Conservation (phyloP, 192 early-diverging fungal species). For the Podila epigama region DNA sequence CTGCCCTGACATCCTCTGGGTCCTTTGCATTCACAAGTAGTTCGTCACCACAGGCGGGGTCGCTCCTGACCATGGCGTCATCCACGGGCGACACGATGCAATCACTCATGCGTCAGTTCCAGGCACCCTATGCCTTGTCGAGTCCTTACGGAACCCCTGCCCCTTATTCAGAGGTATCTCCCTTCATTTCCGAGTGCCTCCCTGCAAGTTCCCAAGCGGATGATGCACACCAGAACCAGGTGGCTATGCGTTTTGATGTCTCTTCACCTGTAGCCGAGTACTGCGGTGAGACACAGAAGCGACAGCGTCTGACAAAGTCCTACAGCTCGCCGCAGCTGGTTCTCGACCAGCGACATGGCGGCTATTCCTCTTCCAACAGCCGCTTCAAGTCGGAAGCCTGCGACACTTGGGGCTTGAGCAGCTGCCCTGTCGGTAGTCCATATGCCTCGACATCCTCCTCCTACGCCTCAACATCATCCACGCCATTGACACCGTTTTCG, state of each 20-base stretch:
- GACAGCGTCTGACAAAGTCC: background rate
- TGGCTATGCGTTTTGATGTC: background rate
- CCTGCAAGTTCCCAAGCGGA: background rate
- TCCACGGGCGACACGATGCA: background rate
- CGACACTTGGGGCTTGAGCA: background rate
- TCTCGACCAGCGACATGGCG: background rate
- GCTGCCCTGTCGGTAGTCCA: background rate
- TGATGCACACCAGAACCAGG: too few species aligned
- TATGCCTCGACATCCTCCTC: background rate
- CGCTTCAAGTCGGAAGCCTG: background rate
- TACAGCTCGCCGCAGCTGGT: background rate
- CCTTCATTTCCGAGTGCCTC: background rate
- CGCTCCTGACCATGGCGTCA: background rate
- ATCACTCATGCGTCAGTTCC: background rate
- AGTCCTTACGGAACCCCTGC: background rate
- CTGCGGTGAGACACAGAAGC: background rate
- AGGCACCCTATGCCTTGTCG: background rate
- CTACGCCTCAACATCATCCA: background rate
- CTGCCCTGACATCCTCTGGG: too few species aligned
- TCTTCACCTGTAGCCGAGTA: background rate
- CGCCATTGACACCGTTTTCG: background rate
- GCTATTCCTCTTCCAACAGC: background rate
- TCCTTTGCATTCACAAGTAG: too few species aligned
- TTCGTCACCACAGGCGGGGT: background rate
- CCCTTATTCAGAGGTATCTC: background rate